Base-by-base conservation (phyloP, 176 grass and related monocot species). In the Coix lacrymajobi region DNA sequence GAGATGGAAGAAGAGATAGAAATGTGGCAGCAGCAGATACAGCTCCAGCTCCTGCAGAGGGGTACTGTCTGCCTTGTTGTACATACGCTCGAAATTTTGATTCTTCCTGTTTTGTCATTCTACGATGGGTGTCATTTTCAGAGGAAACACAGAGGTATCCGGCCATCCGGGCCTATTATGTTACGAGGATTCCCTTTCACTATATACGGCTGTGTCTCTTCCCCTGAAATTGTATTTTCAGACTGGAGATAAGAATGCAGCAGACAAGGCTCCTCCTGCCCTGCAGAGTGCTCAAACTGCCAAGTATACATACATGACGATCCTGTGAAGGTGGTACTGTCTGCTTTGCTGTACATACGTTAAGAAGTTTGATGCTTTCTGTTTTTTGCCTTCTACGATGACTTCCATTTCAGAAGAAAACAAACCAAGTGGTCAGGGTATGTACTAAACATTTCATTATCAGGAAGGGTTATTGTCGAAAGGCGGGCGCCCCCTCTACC, bases 61-160 rank as follows among this genome's bases (percentile, higher is more conserved):
- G 58, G 29, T 26, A 15, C 6, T 85, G 87, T 81, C 70, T 69
- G 82, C 31, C 68, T 69, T 10, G 77, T 11, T 84, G 70, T 73
- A 63, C 25, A 36, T 43, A 81, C 26, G 62, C 76, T 58, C 22
- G 32, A 31, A 33, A 43, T 62, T 69, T 62, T 49, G 62, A 62
- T 80, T 40, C 54, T 63, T 80, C 31, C 6, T 34, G 54, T 13
- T 78, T 43, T 56, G 58, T 34, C 34, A 19, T 40, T 57, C 60
- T 80, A 46, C 29, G 26, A 46, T 34, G 46, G 20, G 20, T 44
- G 37, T 25, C 64, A 31, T 57, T 56, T 56, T 31, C 24, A 69
- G 63, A 33, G 17, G 17, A 11, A 5, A 57, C 75, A 14, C 33
- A 84, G 25, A 43, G 5, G 8, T 32, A n/a, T n/a, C n/a, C n/a